Evolutionary conservation across 176 grass and related monocot genomes (phyloP).

Genomic region (Triticum urartu): DNA sequence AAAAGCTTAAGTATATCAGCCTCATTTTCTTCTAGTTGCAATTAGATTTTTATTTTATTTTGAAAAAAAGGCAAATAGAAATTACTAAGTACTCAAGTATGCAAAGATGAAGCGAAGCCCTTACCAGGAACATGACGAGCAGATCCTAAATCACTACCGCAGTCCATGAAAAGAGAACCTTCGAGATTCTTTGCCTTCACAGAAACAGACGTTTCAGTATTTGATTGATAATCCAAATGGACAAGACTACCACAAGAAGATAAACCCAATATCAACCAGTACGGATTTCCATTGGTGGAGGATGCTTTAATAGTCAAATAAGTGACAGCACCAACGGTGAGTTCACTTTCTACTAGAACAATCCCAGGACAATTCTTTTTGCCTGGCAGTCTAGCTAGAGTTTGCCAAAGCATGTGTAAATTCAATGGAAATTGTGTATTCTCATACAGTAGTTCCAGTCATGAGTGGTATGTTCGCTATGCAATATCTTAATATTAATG

Average conservation of each 20-base stretch:
- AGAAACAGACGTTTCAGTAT: slow-evolving; percentile 35
- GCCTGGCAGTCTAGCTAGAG: no score
- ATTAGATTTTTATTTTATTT: neutral
- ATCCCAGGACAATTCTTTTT: neutral
- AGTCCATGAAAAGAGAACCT: slow-evolving; percentile 88
- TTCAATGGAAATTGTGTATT: no score
- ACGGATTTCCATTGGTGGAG: neutral
- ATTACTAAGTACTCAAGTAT: neutral
- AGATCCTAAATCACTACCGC: slow-evolving; percentile 85
- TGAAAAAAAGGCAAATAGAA: slow-evolving; percentile 17
- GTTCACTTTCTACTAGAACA: neutral
- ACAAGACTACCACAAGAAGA: slow-evolving; percentile 2
- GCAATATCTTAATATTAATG: no score
- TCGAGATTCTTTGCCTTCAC: slow-evolving; percentile 77
- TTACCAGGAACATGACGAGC: slow-evolving; percentile 86
- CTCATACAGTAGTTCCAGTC: no score
- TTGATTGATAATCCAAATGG: slow-evolving; percentile 9
- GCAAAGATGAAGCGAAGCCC: neutral
- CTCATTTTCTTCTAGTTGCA: neutral
- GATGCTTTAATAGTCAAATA: slow-evolving; percentile 4
- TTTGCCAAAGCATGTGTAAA: no score
- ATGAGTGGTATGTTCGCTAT: no score
- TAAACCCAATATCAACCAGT: neutral
- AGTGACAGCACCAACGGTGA: neutral
- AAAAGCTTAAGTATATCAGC: neutral